Evolutionary conservation across 495 filamentous ascomycete species (phyloP), one percentile per base, ranked within the genome.

Genomic region (Cercophora newfieldiana): DNA sequence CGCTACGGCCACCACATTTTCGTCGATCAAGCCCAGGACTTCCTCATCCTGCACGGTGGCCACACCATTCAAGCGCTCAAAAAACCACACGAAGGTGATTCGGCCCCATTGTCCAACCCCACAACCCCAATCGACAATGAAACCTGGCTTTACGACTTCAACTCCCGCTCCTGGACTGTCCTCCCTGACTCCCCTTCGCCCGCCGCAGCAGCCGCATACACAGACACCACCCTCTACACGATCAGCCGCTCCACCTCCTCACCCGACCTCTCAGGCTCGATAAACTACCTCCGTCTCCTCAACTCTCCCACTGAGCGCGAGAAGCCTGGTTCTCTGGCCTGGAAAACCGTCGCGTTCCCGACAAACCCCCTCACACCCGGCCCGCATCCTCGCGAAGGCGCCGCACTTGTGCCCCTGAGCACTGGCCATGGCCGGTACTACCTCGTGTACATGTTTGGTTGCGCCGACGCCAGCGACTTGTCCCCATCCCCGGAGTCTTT

Each of bases 391-490:
- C 74, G 84, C 18, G 68, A 63, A 2, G 79, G 77, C 16, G 82
- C 75, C 1, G 82, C 75, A 14, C 59, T 86, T 2, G 66, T 83
- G 3, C 80, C 82, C 0, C 58, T 86, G n/a, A 75, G 68, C 0
- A 85, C 82, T 0, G 82, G 83, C 14, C 74, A 81, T 25, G 85
- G 84, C 12, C 74, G 85, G 8, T 69, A 78, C 19, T 87, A 85
- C 66, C 76, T 87, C 7, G 67, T 85, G 0, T 86, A 84, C 71
- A 74, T 86, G 69, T 76, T 86, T 29, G 84, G 84, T 1, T 65
- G 74, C 71, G 57, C 64, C 61, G 48, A 53, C 30, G 48, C 47
- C 33, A 30, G 56, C 8, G 48, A 19, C 0, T 14, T 31, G 6
- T 50, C 31, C 21, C 25, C 60, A 3, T 50, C 31, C 21, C 25